Percentiles rank a stretch among this genome's conserved stretches.
Conservation (phyloP, 768 basidiomycete genomes). For the Tubosaeta brunneosetosa region DNA sequence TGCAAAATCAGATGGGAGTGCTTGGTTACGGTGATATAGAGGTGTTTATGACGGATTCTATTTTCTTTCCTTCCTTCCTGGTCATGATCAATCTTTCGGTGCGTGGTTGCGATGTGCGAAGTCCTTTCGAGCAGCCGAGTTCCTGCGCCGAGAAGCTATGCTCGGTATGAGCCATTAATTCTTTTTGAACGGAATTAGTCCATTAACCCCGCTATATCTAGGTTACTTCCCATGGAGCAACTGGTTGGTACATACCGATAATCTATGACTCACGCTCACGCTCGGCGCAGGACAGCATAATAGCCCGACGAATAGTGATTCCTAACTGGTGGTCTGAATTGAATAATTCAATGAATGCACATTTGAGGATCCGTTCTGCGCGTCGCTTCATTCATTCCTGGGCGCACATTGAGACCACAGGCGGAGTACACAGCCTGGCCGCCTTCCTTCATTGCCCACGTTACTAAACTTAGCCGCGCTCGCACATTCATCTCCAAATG, state of each 20-base stretch:
- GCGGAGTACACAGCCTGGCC: not conserved
- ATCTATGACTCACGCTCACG: not conserved
- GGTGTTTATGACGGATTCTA: slow-evolving; percentile 5
- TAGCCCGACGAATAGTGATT: slow-evolving; percentile 10
- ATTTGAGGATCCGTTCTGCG: not conserved
- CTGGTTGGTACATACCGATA: too few species aligned
- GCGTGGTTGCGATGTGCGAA: not conserved
- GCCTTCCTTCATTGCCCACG: not conserved
- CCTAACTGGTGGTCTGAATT: not conserved
- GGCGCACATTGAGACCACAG: not conserved
- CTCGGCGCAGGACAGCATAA: not conserved
- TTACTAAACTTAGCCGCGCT: not conserved
- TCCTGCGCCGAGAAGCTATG: not conserved
- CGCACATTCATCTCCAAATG: not conserved
- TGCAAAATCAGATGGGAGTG: slow-evolving; percentile 6
- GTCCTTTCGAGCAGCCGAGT: not conserved
- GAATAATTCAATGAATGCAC: slow-evolving; percentile 1
- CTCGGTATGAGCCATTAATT: slow-evolving; percentile 12
- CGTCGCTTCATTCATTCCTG: not conserved
- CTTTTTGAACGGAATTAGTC: not conserved
- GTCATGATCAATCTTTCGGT: slow-evolving; percentile 2
- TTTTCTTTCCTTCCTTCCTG: not conserved
- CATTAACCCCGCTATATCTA: slow-evolving; percentile 6
- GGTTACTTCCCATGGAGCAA: not conserved
- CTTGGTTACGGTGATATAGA: slow-evolving; percentile 4